Conservation (phyloP, 139 green algal species). For the Chlamydomonas sp. region DNA sequence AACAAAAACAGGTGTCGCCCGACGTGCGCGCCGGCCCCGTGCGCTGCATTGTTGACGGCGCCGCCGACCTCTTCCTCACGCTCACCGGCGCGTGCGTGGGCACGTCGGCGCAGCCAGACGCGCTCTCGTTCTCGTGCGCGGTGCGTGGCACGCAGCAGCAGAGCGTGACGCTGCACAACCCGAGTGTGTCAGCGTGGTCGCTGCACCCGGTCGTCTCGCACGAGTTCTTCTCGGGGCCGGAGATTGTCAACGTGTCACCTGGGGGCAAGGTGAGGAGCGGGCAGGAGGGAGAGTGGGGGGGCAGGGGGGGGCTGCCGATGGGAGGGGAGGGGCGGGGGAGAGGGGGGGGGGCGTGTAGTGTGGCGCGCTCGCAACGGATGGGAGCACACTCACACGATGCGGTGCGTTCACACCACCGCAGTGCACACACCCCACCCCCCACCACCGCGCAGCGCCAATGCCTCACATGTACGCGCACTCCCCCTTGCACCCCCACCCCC, state of each 20-base stretch:
- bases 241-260: conserved; percentile 47
- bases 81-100: conserved; percentile 61
- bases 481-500: no score
- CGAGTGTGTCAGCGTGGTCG: conserved; percentile 41
- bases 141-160: conserved; percentile 43
- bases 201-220: conserved; percentile 57
- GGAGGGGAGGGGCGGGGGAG: no score
- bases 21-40: conserved; percentile 61
- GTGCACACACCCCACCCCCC: no score
- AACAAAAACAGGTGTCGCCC: conserved; percentile 10
- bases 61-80: conserved; percentile 41
- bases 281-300: no score
- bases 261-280: conserved; percentile 29
- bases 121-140: conserved; percentile 42
- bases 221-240: conserved; percentile 62
- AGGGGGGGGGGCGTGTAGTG: no score
- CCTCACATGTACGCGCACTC: no score
- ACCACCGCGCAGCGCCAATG: no score
- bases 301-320: no score
- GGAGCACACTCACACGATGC: no score
- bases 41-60: conserved; percentile 26
- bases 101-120: conserved; percentile 29
- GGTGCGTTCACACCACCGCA: no score
- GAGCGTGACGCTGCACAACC: conserved; percentile 55
- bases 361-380: no score